phyloP scores from a whole-genome alignment of 2,329 filamentous ascomycete genomes.

The Fusarium virguliforme region DNA sequence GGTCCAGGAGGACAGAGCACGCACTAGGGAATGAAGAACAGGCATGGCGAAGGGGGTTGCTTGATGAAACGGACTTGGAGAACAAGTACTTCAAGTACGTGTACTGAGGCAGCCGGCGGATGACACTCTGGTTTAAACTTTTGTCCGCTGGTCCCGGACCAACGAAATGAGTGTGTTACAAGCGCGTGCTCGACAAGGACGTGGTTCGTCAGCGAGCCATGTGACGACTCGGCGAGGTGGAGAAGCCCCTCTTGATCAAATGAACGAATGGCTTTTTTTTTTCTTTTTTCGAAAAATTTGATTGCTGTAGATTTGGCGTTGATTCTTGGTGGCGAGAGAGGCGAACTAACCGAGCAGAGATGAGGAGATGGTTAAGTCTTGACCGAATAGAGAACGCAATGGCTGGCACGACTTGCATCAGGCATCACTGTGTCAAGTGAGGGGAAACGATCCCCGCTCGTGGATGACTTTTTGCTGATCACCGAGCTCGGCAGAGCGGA shows the following conservation, averaged over 20 bases:
- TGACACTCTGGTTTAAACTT: constrained; percentile 4
- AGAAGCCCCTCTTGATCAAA: constrained; percentile 3
- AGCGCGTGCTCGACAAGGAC: background rate
- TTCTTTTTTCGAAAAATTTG: background rate
- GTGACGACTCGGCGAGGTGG: constrained; percentile 9
- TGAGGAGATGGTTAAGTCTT: constrained; percentile 1
- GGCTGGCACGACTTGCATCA: constrained; percentile 7
- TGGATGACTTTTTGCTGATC: background rate
- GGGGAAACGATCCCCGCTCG: background rate
- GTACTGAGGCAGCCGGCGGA: constrained; percentile 19
- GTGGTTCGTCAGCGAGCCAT: constrained; percentile 11
- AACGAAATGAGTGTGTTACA: constrained; percentile 8
- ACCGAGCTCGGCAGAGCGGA: background rate
- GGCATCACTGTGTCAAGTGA: background rate
- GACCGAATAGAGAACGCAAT: background rate
- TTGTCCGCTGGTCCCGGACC: constrained; percentile 1
- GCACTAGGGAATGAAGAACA: constrained; percentile 5
- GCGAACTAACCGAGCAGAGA: background rate
- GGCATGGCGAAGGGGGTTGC: constrained; percentile 31
- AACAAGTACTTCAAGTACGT: constrained; percentile 42
- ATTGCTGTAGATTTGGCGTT: constrained; percentile 12
- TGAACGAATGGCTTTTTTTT: background rate
- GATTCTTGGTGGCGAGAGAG: background rate
- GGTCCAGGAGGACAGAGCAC: constrained; percentile 18
- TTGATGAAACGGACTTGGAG: constrained; percentile 37